Base-by-base conservation (phyloP, 1,284 basidiomycete species). In the Cryptococcus amylolentus region DNA sequence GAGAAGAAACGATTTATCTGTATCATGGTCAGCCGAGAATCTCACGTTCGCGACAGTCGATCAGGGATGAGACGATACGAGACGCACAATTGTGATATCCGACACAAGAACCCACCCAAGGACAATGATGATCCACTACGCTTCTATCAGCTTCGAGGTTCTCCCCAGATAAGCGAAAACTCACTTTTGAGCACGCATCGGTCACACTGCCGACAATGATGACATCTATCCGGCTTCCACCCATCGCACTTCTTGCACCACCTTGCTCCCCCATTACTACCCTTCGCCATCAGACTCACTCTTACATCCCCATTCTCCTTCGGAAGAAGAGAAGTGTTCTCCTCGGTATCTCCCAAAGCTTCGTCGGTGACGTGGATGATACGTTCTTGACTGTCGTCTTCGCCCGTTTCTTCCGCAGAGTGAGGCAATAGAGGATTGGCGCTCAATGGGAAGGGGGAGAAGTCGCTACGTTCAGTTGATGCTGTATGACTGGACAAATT, bases 101-200 rank as follows among this genome's bases (percentile, higher is more conserved):
- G 51, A 94, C 83, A 73, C 91, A 94, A 69, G 82, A 87, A 41
- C 84, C 88, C 14, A 93, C 78, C 91, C 91, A 94, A 3, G 87
- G 86, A 70, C 91, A 94, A 70, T 94, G 91, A 71, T 93, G 91
- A 72, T 94, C 90, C 59, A 65, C 63, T 65, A 53, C 51, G n/a
- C 28, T 14, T 18, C 9, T 18, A 27, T 44, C 41, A 37, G 43
- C 5, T 10, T 20, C 31, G 18, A 26, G 10, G 23, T 23, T 23
- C 5, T 51, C 26, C 12, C 20, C n/a, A 23, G 16, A 16, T 16
- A 37, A 10, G 9, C 38, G 49, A 52, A 8, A 8, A 88, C 89
- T 87, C 85, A 92, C 88, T 76, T 78, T 91, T 92, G 45, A 93
- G 77, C 8, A 90, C 85, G 72, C 91, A 93, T 42, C 86, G 81